These are phyloP conservation scores for Alternaria burnsii DNA, from an alignment of 2,329 filamentous ascomycete genomes.

Conservation along the genomic window DNA sequence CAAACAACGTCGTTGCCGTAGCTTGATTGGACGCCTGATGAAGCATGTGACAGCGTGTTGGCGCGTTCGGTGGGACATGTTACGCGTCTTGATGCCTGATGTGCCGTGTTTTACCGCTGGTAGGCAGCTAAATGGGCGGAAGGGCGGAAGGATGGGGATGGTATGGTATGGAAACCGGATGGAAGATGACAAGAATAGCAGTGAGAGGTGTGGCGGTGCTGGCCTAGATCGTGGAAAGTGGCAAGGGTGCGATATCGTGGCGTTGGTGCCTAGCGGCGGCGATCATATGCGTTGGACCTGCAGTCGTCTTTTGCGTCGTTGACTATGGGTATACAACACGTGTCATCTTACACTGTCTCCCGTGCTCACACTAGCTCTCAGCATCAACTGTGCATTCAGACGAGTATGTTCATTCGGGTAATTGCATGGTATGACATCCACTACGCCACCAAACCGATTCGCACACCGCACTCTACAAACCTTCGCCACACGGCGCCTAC, in stretches of 20 bases:
- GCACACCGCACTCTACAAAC: neutral
- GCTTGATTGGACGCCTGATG: constrained; percentile 15
- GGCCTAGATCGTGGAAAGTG: neutral
- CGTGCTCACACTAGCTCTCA: neutral
- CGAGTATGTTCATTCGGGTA: neutral
- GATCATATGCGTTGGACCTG: neutral
- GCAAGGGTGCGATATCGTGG: constrained; percentile 1
- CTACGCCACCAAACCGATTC: neutral
- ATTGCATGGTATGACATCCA: neutral
- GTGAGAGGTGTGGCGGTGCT: neutral
- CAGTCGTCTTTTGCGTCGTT: neutral
- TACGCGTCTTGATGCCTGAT: constrained; percentile 6
- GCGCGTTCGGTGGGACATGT: constrained; percentile 16
- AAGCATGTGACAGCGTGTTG: constrained; percentile 33
- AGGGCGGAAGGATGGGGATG: neutral
- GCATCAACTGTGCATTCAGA: neutral
- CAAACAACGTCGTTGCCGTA: neutral
- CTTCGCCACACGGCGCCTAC: neutral
- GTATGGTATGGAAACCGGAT: neutral
- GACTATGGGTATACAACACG: neutral
- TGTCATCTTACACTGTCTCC: neutral
- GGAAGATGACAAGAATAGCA: neutral
- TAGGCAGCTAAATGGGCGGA: neutral
- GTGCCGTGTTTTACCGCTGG: neutral
- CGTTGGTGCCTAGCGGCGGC: neutral